Base-by-base conservation (phyloP, 1,284 basidiomycete genomes). In the Moesziomyces sp. region DNA sequence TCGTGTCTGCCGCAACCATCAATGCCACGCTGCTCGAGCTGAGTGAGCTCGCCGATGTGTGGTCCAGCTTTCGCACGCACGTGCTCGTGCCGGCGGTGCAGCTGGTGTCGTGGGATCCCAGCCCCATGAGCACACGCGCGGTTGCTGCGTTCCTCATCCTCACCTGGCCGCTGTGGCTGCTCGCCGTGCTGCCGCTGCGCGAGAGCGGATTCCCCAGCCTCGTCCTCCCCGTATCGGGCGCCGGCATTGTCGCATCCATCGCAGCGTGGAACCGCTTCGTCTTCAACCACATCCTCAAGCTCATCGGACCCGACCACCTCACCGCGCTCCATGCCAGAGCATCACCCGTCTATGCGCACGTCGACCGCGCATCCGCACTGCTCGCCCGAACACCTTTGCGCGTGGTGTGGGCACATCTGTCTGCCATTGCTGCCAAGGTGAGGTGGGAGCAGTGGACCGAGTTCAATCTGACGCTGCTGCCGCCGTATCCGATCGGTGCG, bases 131-230 rank as follows among this genome's bases (percentile, higher is more conserved):
- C 13, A 78, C 79, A 6, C 58, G 70, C 42, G 71, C 74, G 16
- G 52, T 76, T 7, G 75, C 76, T 18, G 58, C 73, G 38, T 82
- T 83, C 51, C 52, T 83, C 28, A 47, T 83, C n/a, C 53, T 66
- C 1, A 74, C 82, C 28, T 83, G 80, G 77, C 82, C 82, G 5
- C 9, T 80, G 9, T 83, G 80, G 76, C 67, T 83, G 8, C 49
- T 79, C 9, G 78, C 75, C 23, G 73, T 83, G 67, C 52, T 80
- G 28, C 78, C 78, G 6, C 58, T 71, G 58, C 51, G 71, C 26
- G 56, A 68, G 21, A 53, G 47, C 19, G 62, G 64, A 0, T 65
- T 75, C 18, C 73, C 74, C 3, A 60, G 54, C 24, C 42, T 77
- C 38, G 66, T 74, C 4, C 64, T 74, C 16, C 74, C 71, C 18